Evolutionary conservation across 2,329 filamentous ascomycete species (phyloP), one percentile per base, ranked within the genome.

Genomic region (Aureobasidium lini): DNA sequence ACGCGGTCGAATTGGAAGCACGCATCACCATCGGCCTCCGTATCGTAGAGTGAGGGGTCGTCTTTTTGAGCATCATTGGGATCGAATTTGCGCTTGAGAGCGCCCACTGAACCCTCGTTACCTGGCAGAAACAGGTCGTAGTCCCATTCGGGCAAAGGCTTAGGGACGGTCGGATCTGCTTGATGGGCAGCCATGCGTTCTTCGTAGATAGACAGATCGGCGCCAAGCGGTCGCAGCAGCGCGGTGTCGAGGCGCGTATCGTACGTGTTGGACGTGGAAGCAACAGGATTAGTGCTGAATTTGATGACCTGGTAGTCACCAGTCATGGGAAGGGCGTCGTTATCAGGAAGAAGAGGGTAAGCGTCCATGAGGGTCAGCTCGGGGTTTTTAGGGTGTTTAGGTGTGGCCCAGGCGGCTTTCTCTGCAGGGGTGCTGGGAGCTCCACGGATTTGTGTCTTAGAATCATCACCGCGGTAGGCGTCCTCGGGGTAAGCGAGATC

Each of bases 391-490:
- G 84, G 84, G 67, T 87, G 81, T 61, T 79, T 77, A 10, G 84
- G 84, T 46, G 76, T 75, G 44, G 77, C 78, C 84, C 84, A 87
- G 2, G 83, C 83, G 60, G 80, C 77, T 16, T 74, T 71, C 63
- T 86, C 84, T 42, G 79, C 77, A 31, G 79, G 76, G 1, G 79
- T 79, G 23, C 79, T 71, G 23, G 78, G 74, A 46, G 82, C 78
- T 37, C 81, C 81, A 47, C 79, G 77, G 34, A 85, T 73, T 23
- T 76, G 78, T 39, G 76, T 76, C 2, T 73, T 70, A 18, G 76
- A 79, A 84, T 90, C 81, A 80, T 86, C 75, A 74, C 84, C 78
- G 79, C 83, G 78, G 86, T 89, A 76, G 75, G 85, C 70, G 79
- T 86, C 61, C 63, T 84, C 78, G 11, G 84, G 83, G 39, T 86